Percentiles rank a stretch among this genome's conserved stretches.
Conservation (phyloP, 1,284 basidiomycete species). For the Xerocomus alliaceus region DNA sequence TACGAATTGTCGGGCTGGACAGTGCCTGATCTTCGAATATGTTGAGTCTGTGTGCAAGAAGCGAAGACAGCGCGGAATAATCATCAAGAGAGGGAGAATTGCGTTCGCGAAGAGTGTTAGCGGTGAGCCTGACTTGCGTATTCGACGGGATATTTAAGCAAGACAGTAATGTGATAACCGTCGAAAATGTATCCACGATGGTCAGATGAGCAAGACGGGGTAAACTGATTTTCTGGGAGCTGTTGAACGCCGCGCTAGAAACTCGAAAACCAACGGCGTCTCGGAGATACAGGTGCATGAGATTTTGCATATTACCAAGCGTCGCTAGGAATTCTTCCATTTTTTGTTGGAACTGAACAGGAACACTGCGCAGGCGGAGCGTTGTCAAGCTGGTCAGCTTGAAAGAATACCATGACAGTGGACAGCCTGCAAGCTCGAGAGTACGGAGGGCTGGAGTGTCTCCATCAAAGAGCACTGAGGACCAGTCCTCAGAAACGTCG, state of each 20-base stretch:
- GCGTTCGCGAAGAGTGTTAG: not conserved
- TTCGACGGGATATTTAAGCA: constrained; percentile 1
- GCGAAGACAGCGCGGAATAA: not conserved
- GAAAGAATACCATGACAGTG: not conserved
- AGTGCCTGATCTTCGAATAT: too few relatives aligned
- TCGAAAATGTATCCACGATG: too few relatives aligned
- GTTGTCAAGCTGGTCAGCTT: not conserved
- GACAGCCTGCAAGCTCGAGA: not conserved
- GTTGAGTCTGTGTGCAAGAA: not conserved
- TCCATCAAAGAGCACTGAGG: not conserved
- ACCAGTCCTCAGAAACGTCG: not conserved
- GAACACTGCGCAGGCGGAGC: not conserved
- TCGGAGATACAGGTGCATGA: constrained; percentile 36
- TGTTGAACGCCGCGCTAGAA: too few relatives aligned
- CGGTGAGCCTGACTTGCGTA: not conserved
- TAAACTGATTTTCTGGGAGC: constrained; percentile 4
- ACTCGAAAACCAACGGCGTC: not conserved
- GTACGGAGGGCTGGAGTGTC: not conserved
- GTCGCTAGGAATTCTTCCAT: constrained; percentile 27
- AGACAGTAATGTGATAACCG: constrained; percentile 5
- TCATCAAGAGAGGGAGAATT: not conserved
- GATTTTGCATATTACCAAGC: constrained; percentile 35
- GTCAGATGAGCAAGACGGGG: constrained; percentile 5
- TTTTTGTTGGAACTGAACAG: not conserved
- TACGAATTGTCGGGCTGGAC: too few relatives aligned